Base-by-base conservation (phyloP, 768 basidiomycete species). In the Termitomyces sp. region DNA sequence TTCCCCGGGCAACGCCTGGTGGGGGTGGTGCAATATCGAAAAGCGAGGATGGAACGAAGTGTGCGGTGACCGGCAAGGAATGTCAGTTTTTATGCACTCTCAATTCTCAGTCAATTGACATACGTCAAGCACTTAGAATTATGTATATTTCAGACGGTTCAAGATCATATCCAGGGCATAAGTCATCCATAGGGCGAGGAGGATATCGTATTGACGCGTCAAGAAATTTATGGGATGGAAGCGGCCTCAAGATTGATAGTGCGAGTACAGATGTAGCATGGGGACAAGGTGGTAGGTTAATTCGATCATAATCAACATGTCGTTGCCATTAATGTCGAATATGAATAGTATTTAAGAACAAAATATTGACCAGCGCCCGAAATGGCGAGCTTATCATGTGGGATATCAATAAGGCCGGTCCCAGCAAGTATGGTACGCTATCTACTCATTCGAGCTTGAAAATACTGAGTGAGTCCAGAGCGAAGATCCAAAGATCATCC, bases 311-410 rank as follows among this genome's bases (percentile, higher is more conserved):
- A 45, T 42, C 22, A 21, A 41, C 12, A 51, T 6, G 38, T 37
- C 15, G 12, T 47, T 51, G 59, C 1, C 52, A 37, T 54, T 30
- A 34, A n/a, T 47, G 57, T 19, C 38, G 10, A 19, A 1, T 17
- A 40, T 30, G 35, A 42, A 15, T 58, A 91, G 89, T 68, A 11
- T 89, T 82, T 70, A 82, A 73, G 65, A 83, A 84, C 67, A 92
- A 91, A 70, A 81, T 91, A 47, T 67, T 92, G 21, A 91, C 90
- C 2, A 89, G 88, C 63, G 87, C 87, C 1, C 74, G 86, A 15
- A 91, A 90, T 59, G 90, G 90, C 1, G 90, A 91, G 51, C 77
- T 92, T 37, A 87, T 90, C 30, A 80, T 90, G 76, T 92, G 90
- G 90, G 88, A 91, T 65, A 60, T 90, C 28, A 81, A 84, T 61